Evolutionary conservation across 768 basidiomycete species (phyloP).

Genomic region (Russula brevipes): DNA sequence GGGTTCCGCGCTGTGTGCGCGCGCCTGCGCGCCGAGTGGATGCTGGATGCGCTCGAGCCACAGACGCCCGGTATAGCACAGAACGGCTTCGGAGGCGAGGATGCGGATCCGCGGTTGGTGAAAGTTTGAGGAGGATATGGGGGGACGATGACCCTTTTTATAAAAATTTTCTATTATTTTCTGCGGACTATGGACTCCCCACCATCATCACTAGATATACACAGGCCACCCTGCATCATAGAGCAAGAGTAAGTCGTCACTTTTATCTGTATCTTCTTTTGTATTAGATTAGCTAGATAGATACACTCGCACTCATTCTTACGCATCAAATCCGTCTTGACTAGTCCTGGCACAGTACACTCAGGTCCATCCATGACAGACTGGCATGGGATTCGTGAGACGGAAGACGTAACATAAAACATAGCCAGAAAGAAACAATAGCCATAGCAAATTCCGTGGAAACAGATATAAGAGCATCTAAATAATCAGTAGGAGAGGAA

Average conservation of each 20-base stretch:
- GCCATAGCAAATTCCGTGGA: background rate
- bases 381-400: background rate
- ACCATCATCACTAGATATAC: background rate
- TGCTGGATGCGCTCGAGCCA: conserved; percentile 33
- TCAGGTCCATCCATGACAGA: background rate
- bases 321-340: background rate
- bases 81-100: conserved; percentile 16
- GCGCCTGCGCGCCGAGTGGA: conserved; percentile 67
- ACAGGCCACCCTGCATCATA: background rate
- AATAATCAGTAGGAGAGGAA: background rate
- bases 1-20: conserved; percentile 77
- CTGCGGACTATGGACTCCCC: background rate
- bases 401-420: too few species aligned
- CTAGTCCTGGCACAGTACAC: background rate
- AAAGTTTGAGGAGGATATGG: background rate
- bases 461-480: background rate
- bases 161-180: background rate
- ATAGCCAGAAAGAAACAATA: background rate
- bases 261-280: background rate
- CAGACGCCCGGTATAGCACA: conserved; percentile 17
- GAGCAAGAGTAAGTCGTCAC: background rate
- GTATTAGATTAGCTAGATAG: background rate
- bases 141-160: background rate
- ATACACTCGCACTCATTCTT: background rate
- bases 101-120: conserved; percentile 9